Evolutionary conservation across 1,284 basidiomycete genomes (phyloP), one percentile per base, ranked within the genome.

Genomic region (Vanrija pseudolonga): DNA sequence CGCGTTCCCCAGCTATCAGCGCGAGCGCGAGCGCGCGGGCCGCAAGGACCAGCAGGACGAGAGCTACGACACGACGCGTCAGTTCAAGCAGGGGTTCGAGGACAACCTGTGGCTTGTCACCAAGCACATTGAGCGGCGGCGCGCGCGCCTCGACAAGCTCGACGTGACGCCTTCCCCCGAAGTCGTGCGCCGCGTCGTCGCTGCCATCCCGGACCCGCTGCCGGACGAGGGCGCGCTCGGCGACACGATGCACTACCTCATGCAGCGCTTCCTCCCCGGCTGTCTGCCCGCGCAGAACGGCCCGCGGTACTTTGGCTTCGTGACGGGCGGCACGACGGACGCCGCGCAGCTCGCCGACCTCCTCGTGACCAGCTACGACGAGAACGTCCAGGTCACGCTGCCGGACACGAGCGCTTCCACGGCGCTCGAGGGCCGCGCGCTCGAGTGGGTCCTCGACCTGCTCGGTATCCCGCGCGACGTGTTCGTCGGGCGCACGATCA

Each of bases 241-340:
- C 3, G 47, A 46, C 6, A 66, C 76, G 1, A 54, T 71, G 8
- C 23, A 58, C 0, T 69, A 67, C 46, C 50, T 78, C 41, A 18
- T 73, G 23, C 45, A 67, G 3, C 55, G 61, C 3, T 50, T 81
- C 6, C 54, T 73, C 0, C 73, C 73, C 0, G 78, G 76, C 1
- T 64, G 78, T 3, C 61, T 76, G 1, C 63, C 64, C 28, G 78
- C 76, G 12, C 79, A 80, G 50, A 69, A 72, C 28, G 78, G 77
- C 0, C 73, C 72, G 4, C 66, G 79, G 22, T 81, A 80, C 60
- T 81, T 77, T 62, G 80, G 80, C 0, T 79, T 82, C 54, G 77
- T 81, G 4, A 77, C 74, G 3, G 79, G 79, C 15, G 79, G 79
- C 1, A 70, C 73, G 2, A 73, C 76, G 15, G 72, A 76, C 0